These are phyloP conservation scores for Citeromyces matritensis DNA, from an alignment of 805 yeast species.

Conservation along the genomic window DNA sequence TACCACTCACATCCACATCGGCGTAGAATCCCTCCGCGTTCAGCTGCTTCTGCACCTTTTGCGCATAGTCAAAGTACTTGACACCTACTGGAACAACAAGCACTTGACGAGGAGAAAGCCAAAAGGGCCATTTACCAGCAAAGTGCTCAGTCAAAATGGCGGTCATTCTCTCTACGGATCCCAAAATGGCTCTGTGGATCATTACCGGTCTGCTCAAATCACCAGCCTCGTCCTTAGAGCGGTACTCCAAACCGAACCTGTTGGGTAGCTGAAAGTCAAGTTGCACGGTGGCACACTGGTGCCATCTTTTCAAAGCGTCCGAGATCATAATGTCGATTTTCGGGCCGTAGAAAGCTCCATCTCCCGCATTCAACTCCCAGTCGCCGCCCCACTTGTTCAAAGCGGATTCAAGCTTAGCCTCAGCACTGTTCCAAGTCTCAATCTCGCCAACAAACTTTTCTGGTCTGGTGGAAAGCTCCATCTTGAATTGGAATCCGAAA, in stretches of 20 bases:
- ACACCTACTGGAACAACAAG: constrained; percentile 95
- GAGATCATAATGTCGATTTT: constrained; percentile 93
- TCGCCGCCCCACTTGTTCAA: constrained; percentile 74
- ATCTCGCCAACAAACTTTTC: constrained; percentile 91
- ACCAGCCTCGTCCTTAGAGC: constrained; percentile 47
- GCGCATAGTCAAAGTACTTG: constrained; percentile 83
- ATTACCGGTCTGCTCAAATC: constrained; percentile 82
- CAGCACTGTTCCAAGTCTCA: constrained; percentile 91
- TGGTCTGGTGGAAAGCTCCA: constrained; percentile 96
- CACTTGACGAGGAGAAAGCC: constrained; percentile 99
- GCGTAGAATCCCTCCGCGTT: constrained; percentile 73
- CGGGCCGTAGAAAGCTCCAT: constrained; percentile 94
- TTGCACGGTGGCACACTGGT: constrained; percentile 98
- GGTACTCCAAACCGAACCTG: constrained; percentile 83
- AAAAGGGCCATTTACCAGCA: constrained; percentile 99
- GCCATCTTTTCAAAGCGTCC: constrained; percentile 93
- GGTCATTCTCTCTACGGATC: constrained; percentile 98
- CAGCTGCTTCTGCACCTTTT: constrained; percentile 53
- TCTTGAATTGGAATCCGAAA: constrained; percentile 88
- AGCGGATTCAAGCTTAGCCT: constrained; percentile 67
- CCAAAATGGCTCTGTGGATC: constrained; percentile 98
- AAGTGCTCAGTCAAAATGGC: constrained; percentile 96
- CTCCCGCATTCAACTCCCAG: constrained; percentile 95
- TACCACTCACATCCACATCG: constrained; percentile 87
- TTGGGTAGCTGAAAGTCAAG: constrained; percentile 96